Evolutionary conservation across 768 basidiomycete species (phyloP), one percentile per base, ranked within the genome.

Genomic region (Naganishia vishniacii): DNA sequence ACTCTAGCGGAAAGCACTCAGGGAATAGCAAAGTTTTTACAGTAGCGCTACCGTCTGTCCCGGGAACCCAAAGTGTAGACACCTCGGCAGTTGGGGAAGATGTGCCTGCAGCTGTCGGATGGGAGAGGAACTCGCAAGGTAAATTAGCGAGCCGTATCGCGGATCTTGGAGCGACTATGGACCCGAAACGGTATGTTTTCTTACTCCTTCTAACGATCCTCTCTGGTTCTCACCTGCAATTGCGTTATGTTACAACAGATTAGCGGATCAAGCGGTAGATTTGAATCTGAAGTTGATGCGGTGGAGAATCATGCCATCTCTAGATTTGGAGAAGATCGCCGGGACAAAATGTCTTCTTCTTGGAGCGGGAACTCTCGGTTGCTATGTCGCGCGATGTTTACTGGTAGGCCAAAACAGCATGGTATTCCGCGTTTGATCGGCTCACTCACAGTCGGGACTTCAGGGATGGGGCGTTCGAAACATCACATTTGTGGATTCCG

Each of bases 201-300:
- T 23, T 12, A 48, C 29, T 60, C 12, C 13, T 37, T 41, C 15
- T 28, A n/a, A 20, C n/a, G 18, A 28, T n/a, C 34, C 8, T 18
- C 16, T 26, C 18, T 32, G 12, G 28, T 53, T 59, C 15, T 45
- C n/a, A 6, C 26, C 15, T 48, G 12, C 28, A 23, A 16, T 20
- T 20, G 25, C 4, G 0, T 23, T 32, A 23, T 16, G 4, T 9
- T 26, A 16, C 29, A 42, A 6, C 67, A 91, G 91, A 69, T 83
- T 98, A 4, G 93, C 94, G 0, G 86, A 89, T 68, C 94, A 99
- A 77, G 95, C 95, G 0, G 91, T 98, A n/a, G 92, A 97, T 78
- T 81, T 99, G 42, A 99, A 98, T 73, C 81, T 98, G 49, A 97
- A 97, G 74, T 82, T 99, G 44, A 98, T 99, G 94, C 84, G 91